Evolutionary conservation across 768 basidiomycete species (phyloP), one percentile per base, ranked within the genome.

Genomic region (Boletus rubescentipes): DNA sequence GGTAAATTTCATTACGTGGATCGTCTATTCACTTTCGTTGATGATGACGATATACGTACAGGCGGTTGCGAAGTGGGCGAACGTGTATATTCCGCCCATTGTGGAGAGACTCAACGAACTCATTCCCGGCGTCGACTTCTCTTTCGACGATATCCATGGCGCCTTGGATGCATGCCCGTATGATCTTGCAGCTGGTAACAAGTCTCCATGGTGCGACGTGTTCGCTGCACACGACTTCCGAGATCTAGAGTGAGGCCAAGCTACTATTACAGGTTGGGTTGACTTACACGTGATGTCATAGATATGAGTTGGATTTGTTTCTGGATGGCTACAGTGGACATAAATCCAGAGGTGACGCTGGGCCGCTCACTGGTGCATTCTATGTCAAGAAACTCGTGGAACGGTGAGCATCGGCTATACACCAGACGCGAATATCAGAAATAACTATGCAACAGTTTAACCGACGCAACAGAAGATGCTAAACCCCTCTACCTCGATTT

Each of bases 151-250:
- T 56, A 59, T 66, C 12, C 74, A 62, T 35, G 77, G 77, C 26
- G 74, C 74, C 50, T 66, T 78, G 46, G 75, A 71, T 46, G 75
- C 74, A 21, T 75, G 74, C 46, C 70, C 75, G 34, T 77, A 74
- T 42, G 76, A 76, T 53, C 62, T 73, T 36, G 76, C 75, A 3
- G 69, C 72, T 18, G 55, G 62, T 46, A 56, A 63, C 18, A 45
- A 43, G 18, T 72, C 77, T 29, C 73, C 77, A 1, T 77, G 75
- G 77, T 77, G 74, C 49, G 60, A 61, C 15, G 72, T 69, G 48
- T 77, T 78, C 63, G 56, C 63, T 8, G n/a, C 31, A 35, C 32
- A 40, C 23, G 76, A 77, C 54, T 58, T 77, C 30, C 58, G 53
- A 32, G 60, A 61, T 30, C 70, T 78, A 43, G 74, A 76, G 70